phyloP scores from a whole-genome alignment of 352 stramenopile genomes.

The Phytophthora vignae region DNA sequence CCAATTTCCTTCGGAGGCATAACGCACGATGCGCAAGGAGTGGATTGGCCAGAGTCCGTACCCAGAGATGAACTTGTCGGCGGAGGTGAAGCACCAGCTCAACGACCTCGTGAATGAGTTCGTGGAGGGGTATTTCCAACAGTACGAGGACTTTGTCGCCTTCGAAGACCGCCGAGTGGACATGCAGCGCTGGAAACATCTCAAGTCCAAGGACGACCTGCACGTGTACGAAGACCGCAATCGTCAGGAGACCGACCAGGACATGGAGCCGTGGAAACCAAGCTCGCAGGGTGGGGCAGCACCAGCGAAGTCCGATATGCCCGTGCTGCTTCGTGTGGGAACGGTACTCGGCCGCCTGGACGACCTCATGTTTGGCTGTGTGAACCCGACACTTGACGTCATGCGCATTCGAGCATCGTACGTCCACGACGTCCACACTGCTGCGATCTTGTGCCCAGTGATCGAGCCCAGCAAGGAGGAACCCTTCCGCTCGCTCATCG shows the following conservation, averaged over 20 bases:
- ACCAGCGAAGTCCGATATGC: slow-evolving; percentile 2
- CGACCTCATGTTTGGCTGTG: slow-evolving; percentile 46
- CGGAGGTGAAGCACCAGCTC: slow-evolving; percentile 30
- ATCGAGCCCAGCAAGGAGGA: slow-evolving; percentile 27
- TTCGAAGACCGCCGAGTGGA: slow-evolving; percentile 42
- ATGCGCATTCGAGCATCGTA: slow-evolving; percentile 48
- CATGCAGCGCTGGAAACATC: slow-evolving; percentile 44
- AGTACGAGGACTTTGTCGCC: slow-evolving; percentile 52
- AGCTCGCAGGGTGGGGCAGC: neutral
- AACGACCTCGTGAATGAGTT: slow-evolving; percentile 40
- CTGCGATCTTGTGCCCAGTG: slow-evolving; percentile 35
- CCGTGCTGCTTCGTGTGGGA: slow-evolving; percentile 33
- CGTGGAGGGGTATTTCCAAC: slow-evolving; percentile 44
- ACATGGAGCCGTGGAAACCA: neutral
- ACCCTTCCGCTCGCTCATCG: slow-evolving; percentile 34
- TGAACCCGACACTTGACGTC: slow-evolving; percentile 33
- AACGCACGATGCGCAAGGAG: slow-evolving; percentile 33
- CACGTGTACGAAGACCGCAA: slow-evolving; percentile 50
- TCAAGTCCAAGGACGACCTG: slow-evolving; percentile 51
- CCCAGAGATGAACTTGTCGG: slow-evolving; percentile 31
- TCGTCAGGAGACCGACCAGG: neutral
- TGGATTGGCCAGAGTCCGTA: slow-evolving; percentile 38
- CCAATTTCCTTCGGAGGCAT: neutral
- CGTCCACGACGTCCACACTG: slow-evolving; percentile 33
- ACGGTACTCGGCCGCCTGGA: slow-evolving; percentile 28